Percentiles rank a stretch among this genome's conserved stretches.
Evolutionary conservation across 2,329 filamentous ascomycete genomes (phyloP).

Genomic region (Aspergillus hortae): DNA sequence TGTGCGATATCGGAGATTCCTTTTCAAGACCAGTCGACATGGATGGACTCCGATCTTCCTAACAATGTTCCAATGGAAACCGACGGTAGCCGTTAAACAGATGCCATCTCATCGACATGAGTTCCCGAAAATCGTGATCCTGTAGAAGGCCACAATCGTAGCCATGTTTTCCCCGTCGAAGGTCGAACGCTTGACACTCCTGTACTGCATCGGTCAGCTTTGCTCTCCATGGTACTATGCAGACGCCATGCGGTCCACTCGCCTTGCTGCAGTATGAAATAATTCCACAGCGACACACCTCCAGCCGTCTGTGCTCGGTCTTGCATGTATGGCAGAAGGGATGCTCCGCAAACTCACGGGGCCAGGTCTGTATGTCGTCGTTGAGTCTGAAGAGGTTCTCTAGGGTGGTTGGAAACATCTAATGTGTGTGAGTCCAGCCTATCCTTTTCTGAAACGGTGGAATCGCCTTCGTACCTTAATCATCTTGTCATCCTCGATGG

Average conservation of each 20-base stretch:
- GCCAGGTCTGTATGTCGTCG: neutral
- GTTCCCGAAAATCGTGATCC: neutral
- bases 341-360: neutral
- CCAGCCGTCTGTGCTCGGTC: neutral
- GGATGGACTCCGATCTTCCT: neutral
- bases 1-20: neutral
- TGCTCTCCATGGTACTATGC: neutral
- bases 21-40: neutral
- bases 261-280: neutral
- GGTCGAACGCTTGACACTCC: neutral
- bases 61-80: neutral
- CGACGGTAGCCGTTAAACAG: neutral
- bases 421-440: too few relatives aligned
- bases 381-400: neutral
- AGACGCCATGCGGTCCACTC: neutral
- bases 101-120: neutral
- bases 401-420: neutral
- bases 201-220: neutral
- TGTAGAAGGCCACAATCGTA: neutral
- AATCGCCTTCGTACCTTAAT: neutral
- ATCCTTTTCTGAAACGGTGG: neutral
- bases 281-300: neutral
- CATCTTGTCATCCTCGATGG: neutral
- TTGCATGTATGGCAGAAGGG: neutral
- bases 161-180: neutral